phyloP scores from a whole-genome alignment of 148 eudicot genomes.

The Fagopyrum homotropicum region DNA sequence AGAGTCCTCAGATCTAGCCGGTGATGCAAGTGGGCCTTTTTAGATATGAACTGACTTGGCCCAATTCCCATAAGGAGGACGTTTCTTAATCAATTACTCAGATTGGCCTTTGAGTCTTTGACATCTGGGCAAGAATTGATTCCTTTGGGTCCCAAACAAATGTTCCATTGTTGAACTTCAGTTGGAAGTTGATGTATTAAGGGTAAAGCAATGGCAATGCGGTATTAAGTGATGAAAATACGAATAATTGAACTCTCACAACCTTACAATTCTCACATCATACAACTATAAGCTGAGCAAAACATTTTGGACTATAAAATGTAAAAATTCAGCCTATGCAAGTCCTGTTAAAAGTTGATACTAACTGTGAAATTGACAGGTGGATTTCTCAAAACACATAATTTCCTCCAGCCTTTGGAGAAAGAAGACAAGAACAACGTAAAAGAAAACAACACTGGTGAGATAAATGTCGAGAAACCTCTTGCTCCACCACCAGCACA shows the following conservation, averaged over 20 bases:
- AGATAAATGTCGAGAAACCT: slow-evolving; percentile 44
- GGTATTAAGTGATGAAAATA: too few species aligned
- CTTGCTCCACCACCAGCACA: slow-evolving; percentile 26
- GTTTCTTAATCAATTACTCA: neutral
- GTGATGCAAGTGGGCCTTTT: neutral
- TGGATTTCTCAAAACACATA: slow-evolving; percentile 57
- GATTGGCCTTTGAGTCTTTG: neutral
- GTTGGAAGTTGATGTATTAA: too few species aligned
- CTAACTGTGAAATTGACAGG: slow-evolving; percentile 30
- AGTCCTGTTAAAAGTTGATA: neutral
- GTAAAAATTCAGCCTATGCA: too few species aligned
- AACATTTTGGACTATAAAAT: too few species aligned
- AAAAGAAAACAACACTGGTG: slow-evolving; percentile 42
- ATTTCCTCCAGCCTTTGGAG: slow-evolving; percentile 86
- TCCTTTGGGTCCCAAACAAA: neutral
- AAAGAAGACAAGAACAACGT: slow-evolving; percentile 35
- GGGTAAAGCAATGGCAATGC: too few species aligned
- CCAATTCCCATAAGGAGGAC: neutral
- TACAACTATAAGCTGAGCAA: neutral
- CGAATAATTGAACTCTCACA: neutral
- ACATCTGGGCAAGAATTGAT: neutral
- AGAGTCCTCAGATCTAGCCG: neutral
- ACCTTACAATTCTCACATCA: neutral
- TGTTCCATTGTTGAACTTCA: neutral
- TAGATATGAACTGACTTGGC: neutral